Conservation (phyloP, 148 eudicot genomes). For the Nepenthes gracilis region DNA sequence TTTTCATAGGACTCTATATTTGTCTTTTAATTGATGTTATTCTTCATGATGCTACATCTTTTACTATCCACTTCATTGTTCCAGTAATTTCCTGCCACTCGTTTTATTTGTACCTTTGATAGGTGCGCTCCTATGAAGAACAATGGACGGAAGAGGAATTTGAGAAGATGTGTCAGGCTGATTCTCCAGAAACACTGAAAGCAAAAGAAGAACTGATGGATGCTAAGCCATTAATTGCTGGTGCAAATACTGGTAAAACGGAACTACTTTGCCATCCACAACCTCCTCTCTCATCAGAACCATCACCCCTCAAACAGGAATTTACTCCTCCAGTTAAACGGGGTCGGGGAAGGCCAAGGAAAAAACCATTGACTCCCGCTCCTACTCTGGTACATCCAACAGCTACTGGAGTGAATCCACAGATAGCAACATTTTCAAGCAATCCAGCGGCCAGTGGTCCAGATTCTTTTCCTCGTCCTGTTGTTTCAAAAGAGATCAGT, state of each 20-base stretch:
- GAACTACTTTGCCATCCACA: constrained; percentile 20
- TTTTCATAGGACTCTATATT: too few relatives aligned
- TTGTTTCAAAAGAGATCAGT: constrained; percentile 18
- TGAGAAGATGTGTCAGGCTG: constrained; percentile 80
- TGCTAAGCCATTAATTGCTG: constrained; percentile 18
- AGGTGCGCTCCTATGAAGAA: constrained; percentile 99
- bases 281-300: constrained; percentile 14
- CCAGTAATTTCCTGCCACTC: background rate
- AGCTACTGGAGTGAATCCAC: constrained; percentile 13
- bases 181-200: constrained; percentile 43
- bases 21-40: constrained; percentile 2
- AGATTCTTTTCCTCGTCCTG: constrained; percentile 15
- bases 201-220: constrained; percentile 37
- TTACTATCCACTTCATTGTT: background rate
- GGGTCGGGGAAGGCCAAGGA: constrained; percentile 92
- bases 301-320: constrained; percentile 24
- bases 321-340: constrained; percentile 57
- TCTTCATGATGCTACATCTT: background rate
- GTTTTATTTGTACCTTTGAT: constrained; percentile 6
- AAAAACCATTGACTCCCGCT: constrained; percentile 23
- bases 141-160: constrained; percentile 98
- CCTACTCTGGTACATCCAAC: constrained; percentile 17
- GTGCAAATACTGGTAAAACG: constrained; percentile 14
- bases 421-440: constrained; percentile 15
- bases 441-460: constrained; percentile 8